Evolutionary conservation across 805 yeast genomes (phyloP), one percentile per base, ranked within the genome.

Genomic region (Wickerhamomyces chambardii): DNA sequence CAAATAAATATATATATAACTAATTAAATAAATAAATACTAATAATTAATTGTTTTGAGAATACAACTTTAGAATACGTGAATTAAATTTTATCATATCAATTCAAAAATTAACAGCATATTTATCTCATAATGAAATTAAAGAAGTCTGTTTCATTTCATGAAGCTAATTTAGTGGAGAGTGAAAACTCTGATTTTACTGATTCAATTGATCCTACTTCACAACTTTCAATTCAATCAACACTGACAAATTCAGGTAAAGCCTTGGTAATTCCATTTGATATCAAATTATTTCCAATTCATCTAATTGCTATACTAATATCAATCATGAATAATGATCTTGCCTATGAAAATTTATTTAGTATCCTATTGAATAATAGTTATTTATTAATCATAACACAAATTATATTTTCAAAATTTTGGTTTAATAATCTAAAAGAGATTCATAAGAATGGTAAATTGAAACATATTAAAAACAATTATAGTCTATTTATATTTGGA

Each of bases 401-500:
- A 24, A 6, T 24, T 12, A 24, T 24, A 11, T 24, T 24, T 24
- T 14, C 27, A 8, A 24, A 24, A 12, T 12, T 24, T 8, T 24
- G 27, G 27, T 24, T 24, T 14, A 11, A n/a, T 8, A 24, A 24
- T 14, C 12, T 24, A 12, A 24, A 14, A 24, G 27, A 24, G 12
- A 7, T 11, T 14, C 27, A 24, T 24, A 24, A 24, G 12, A 24
- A 24, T 24, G 27, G 27, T 6, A 24, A 24, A 24, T 14, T 24
- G 12, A 24, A 24, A 24, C n/a, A 12, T 11, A 14, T 24, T 14
- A 24, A 24, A 24, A 14, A 24, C 12, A 24, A 35, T 18, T 36
- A 28, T 28, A 32, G 21, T 34, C n/a, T 38, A 24, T 7, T 45
- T 6, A 18, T 46, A 34, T 14, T 46, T 31, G 42, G 37, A 1